Evolutionary conservation across 176 grass and related monocot species (phyloP).

Genomic region (Triticum dicoccoides): DNA sequence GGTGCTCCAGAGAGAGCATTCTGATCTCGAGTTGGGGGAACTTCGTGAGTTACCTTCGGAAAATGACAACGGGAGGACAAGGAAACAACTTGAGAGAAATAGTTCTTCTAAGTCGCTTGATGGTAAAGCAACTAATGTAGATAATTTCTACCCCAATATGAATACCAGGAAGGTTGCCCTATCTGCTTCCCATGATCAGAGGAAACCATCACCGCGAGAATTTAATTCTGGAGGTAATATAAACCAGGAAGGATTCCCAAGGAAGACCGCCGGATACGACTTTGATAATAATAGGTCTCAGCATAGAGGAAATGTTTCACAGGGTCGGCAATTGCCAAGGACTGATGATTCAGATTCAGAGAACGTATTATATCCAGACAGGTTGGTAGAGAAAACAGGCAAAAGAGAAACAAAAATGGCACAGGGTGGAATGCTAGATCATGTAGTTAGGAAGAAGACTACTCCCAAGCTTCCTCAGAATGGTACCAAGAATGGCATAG

Average conservation of each 20-base stretch:
- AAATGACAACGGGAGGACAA: constrained; percentile 49
- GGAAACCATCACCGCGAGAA: constrained; percentile 46
- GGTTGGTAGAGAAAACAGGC: constrained; percentile 33
- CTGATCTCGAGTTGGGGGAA: constrained; percentile 95
- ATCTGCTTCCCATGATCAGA: constrained; percentile 48
- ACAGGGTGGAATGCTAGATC: constrained; percentile 42
- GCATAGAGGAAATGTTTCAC: constrained; percentile 44
- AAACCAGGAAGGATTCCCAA: constrained; percentile 46
- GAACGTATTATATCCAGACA: constrained; percentile 37
- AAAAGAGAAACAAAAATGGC: constrained; percentile 39
- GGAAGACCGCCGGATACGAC: constrained; percentile 37
- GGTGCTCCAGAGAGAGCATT: constrained; percentile 70
- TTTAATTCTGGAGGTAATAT: constrained; percentile 27
- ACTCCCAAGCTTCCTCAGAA: constrained; percentile 43
- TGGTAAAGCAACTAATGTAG: constrained; percentile 39
- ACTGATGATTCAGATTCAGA: constrained; percentile 48
- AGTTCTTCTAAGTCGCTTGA: constrained; percentile 76
- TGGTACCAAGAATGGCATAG: constrained; percentile 41
- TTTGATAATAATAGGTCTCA: constrained; percentile 51
- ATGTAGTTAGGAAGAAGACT: constrained; percentile 41
- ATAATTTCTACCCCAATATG: constrained; percentile 41
- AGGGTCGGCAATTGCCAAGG: constrained; percentile 50
- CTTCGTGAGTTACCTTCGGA: constrained; percentile 61
- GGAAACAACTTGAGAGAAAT: constrained; percentile 83
- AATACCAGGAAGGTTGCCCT: constrained; percentile 42